Percentiles rank a stretch among this genome's conserved stretches.
phyloP scores from a whole-genome alignment of 2,329 filamentous ascomycete genomes.

The Ceratocystis albifundus region DNA sequence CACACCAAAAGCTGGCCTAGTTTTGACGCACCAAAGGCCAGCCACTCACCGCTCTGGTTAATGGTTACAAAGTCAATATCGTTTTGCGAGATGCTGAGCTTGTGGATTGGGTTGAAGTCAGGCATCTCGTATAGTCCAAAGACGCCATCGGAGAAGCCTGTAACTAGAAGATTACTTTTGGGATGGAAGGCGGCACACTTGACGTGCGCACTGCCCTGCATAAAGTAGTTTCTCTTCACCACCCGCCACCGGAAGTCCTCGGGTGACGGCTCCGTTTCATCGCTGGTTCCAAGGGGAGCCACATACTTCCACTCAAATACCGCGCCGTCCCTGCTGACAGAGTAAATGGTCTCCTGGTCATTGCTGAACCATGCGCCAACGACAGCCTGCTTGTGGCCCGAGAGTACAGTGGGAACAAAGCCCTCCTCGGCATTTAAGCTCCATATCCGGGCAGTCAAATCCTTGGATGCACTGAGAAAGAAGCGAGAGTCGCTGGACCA shows the following conservation, averaged over 20 bases:
- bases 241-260: constrained; percentile 75
- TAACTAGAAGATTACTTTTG: constrained; percentile 80
- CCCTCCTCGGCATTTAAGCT: constrained; percentile 77
- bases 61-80: constrained; percentile 91
- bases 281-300: constrained; percentile 32
- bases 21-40: constrained; percentile 92
- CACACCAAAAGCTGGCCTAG: constrained; percentile 93
- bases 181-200: constrained; percentile 86
- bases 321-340: constrained; percentile 92
- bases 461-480: constrained; percentile 83
- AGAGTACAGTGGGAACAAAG: constrained; percentile 78
- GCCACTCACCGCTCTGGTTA: constrained; percentile 90
- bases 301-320: constrained; percentile 88
- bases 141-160: constrained; percentile 86
- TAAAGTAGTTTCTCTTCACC: constrained; percentile 81
- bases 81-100: constrained; percentile 84
- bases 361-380: constrained; percentile 94
- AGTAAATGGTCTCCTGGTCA: constrained; percentile 91
- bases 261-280: constrained; percentile 37
- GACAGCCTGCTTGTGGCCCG: constrained; percentile 81
- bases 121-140: constrained; percentile 95
- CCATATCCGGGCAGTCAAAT: constrained; percentile 90
- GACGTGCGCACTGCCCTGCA: constrained; percentile 77
- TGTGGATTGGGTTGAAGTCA: constrained; percentile 91
- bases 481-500: constrained; percentile 97